Base-by-base conservation (phyloP, 225 moss, liverwort and hornwort genomes). In the Antitrichia curtipendula region DNA sequence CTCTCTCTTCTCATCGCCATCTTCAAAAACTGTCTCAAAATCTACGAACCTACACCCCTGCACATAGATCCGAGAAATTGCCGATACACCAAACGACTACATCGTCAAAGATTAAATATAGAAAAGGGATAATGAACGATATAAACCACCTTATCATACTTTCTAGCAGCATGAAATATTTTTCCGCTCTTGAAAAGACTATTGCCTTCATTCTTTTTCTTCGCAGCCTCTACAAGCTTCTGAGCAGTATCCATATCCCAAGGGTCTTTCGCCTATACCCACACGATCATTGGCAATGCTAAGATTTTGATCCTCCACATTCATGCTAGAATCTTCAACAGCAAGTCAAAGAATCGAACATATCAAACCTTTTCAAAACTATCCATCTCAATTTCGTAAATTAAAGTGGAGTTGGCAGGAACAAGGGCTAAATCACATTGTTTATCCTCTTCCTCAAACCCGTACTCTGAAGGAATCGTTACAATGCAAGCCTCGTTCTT, bases 21-120 rank as follows among this genome's bases (percentile, higher is more conserved):
- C 99, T 54, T 92, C 92, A 90, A 99, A 99, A 28, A 82, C 87
- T 75, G 90, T 90, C 62, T 97, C 97, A 81, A 93, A 95, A 50
- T 96, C 97, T 53, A 99, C 93, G 47, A 94, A 92, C 86, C 92
- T 96, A 9, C 90, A 90, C 11, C 95, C 99, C 98, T 99, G 93
- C 78, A 73, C 27, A 71, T 25, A 81, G 63, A n/a, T 84, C 70
- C 70, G 57, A 80, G 63, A 59, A 70, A 75, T 85, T 63, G 61
- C 68, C 34, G 18, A 56, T 36, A 58, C 69, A n/a, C 27, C 38
- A 64, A 80, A 60, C 25, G 59, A 68, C 53, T 70, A 41, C 53
- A 22, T 27, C 31, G 34, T 71, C 9, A 78, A 56, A 77, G 31
- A 65, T 16, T 10, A 34, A 86, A 43, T 24, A 5, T 32, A 41